Evolutionary conservation across 1,139 yeast genomes (phyloP), one percentile per base, ranked within the genome.

Genomic region (Suhomyces maxii): DNA sequence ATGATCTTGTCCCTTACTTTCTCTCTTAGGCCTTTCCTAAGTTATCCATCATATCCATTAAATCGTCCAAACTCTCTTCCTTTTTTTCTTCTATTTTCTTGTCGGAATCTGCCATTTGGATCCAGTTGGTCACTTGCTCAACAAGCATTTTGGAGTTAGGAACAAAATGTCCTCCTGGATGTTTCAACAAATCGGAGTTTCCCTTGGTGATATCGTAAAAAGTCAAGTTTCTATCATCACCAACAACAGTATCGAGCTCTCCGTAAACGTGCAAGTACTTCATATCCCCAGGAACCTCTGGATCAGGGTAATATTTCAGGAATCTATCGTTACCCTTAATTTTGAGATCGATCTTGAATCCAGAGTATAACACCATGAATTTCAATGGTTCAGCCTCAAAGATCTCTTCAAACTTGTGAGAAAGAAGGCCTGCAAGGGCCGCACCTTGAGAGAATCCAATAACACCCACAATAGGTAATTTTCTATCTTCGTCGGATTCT

Each of bases 101-200:
- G 13, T 46, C 53, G 26, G 52, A 51, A 10, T 52, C 55, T 12
- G 51, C 53, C 2, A 55, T 46, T 42, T 60, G 63, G 31, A 85
- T 69, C 88, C 89, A 84, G 38, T 72, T 71, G 2, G 75, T 60
- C 2, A 86, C 84, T 50, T 83, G 80, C 37, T 76, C 78, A 2
- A 86, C 77, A 59, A 80, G 71, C 7, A 78, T 68, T 59, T 82
- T 83, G 2, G 86, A 77, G 54, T 85, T 85, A 6, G 96, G 96
- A 12, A 88, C 91, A 61, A 84, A 88, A 61, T 89, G 96, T 0
- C 95, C 95, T 33, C 96, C 96, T 2, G 91, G 87, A 61, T 89
- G 96, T 50, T 73, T 79, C 52, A 88, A 60, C 36, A 83, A 51
- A 3, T 76, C 75, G 6, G 79, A 72, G 2, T 64, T 68, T 6